Base-by-base conservation (phyloP, 176 grass and related monocot genomes). In the Tillandsia leiboldiana region DNA sequence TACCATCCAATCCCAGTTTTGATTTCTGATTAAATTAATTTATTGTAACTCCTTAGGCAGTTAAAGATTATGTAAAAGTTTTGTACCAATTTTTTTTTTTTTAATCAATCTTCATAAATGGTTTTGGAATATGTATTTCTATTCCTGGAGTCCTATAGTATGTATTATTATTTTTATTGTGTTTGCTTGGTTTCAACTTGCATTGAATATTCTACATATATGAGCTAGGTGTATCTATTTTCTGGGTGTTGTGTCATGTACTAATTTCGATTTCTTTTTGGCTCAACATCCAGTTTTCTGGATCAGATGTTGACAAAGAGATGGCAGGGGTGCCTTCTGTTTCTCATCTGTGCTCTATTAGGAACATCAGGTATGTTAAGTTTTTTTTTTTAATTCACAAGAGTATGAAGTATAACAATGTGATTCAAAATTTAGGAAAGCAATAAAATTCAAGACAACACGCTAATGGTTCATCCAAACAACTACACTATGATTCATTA, bases 361-460 rank as follows among this genome's bases (percentile, higher is more conserved):
- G 22, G n/a, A 33, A 49, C 51, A 18, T 72, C 87, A 83, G 87
- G 91, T 88, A 83, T 66, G 57, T 66, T n/a, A n/a, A 50, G 4
- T 53, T 51, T 2, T 17, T 10, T 67, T 2, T n/a, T n/a, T 23
- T 3, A n/a, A n/a, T n/a, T n/a, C n/a, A n/a, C n/a, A n/a, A n/a
- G n/a, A n/a, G n/a, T n/a, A n/a, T n/a, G n/a, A n/a, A n/a, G n/a
- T n/a, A n/a, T n/a, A n/a, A n/a, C n/a, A n/a, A n/a, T n/a, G n/a
- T n/a, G n/a, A n/a, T n/a, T n/a, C n/a, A n/a, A n/a, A n/a, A n/a
- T n/a, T n/a, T n/a, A n/a, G n/a, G n/a, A n/a, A n/a, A n/a, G n/a
- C n/a, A n/a, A n/a, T n/a, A n/a, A n/a, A n/a, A n/a, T n/a, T n/a
- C n/a, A n/a, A n/a, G n/a, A n/a, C n/a, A n/a, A n/a, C n/a, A n/a